phyloP scores from a whole-genome alignment of 75 land plant species.

The Sequoiadendron giganteum region DNA sequence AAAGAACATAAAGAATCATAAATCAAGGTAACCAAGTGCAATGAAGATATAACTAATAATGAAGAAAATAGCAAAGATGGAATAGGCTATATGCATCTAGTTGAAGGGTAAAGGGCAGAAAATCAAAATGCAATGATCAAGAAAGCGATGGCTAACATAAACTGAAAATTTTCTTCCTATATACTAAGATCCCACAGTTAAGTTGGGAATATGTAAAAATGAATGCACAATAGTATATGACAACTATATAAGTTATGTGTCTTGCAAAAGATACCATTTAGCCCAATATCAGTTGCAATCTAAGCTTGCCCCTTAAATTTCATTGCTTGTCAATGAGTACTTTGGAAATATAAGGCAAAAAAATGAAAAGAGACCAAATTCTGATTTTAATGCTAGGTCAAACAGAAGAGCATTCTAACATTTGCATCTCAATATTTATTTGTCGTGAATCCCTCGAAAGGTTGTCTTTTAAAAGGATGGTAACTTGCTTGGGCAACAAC shows the following conservation, averaged over 20 bases:
- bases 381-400: not conserved
- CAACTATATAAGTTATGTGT: not conserved
- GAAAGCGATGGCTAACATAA: not conserved
- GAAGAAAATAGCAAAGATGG: not conserved
- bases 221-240: not conserved
- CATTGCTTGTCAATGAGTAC: not conserved
- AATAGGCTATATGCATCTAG: not conserved
- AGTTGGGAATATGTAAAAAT: not conserved
- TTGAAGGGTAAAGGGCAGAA: not conserved
- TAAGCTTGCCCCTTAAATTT: not conserved
- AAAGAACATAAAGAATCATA: not conserved
- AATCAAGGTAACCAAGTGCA: not conserved
- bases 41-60: constrained; percentile 3
- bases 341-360: not conserved
- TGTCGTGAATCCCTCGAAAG: too few species aligned
- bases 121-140: not conserved
- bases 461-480: too few species aligned
- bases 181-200: not conserved
- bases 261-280: not conserved
- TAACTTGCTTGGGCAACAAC: too few species aligned
- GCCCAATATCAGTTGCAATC: not conserved
- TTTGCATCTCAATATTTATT: not conserved
- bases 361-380: not conserved
- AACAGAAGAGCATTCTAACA: not conserved
- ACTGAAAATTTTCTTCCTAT: not conserved